These are phyloP conservation scores for Beta corolliflora DNA, from an alignment of 179 eudicot species.

Conservation along the genomic window DNA sequence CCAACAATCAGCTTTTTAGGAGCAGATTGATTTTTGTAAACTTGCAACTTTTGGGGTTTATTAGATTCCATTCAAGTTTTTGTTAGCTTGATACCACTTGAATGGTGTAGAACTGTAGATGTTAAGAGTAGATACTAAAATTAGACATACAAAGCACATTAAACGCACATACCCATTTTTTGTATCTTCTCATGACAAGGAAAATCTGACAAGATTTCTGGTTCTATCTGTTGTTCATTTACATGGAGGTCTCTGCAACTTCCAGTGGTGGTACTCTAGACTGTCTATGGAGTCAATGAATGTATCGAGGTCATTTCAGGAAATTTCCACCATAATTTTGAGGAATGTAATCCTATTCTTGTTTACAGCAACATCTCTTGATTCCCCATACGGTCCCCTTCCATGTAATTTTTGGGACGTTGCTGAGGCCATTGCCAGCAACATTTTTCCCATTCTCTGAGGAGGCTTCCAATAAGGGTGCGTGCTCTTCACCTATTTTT, in stretches of 20 bases:
- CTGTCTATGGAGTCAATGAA: not conserved
- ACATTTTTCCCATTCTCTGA: not conserved
- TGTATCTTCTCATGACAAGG: not conserved
- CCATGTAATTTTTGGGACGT: not conserved
- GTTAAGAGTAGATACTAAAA: not conserved
- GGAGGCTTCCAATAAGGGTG: not conserved
- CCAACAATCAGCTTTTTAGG: not conserved
- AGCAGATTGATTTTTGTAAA: constrained; percentile 9
- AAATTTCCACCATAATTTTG: not conserved
- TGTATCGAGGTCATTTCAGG: not conserved
- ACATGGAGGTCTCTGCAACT: not conserved
- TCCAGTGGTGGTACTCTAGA: not conserved
- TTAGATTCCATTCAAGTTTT: constrained; percentile 12
- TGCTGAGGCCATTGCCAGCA: not conserved
- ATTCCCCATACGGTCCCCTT: not conserved
- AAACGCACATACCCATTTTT: not conserved
- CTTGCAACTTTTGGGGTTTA: constrained; percentile 4
- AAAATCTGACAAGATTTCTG: not conserved
- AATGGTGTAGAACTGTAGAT: constrained; percentile 21
- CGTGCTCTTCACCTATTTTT: no score
- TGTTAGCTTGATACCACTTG: constrained; percentile 9
- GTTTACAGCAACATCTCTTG: not conserved
- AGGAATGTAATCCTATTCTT: not conserved
- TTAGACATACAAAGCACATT: constrained; percentile 9
- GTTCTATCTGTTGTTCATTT: not conserved